Base-by-base conservation (phyloP, 2,329 filamentous ascomycete genomes). In the Neonectria faginata region DNA sequence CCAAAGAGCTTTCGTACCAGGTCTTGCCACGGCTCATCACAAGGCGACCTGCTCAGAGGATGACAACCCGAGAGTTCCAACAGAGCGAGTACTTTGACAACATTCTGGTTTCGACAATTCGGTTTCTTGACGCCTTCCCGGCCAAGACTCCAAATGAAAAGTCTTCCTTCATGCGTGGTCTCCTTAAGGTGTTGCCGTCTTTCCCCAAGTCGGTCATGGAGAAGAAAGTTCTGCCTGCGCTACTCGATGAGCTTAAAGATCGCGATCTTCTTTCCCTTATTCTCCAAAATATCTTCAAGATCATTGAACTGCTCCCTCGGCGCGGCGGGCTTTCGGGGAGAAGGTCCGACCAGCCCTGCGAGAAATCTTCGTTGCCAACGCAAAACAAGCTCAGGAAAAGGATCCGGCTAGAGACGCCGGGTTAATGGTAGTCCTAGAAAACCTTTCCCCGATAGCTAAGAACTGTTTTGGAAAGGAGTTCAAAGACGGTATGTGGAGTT, bases 81-180 rank as follows among this genome's bases (percentile, higher is more conserved):
- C 89, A 97, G 78, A 97, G 94, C 74, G 90, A 93, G 70, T 99
- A 97, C 77, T 99, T 99, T 76, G 94, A 99, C 79, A 99, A 98
- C 74, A 92, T 98, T 50, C 84, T 99, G 5, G 93, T 99, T 22
- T 97, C 94, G 0, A 97, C 96, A 0, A 97, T 99, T 67, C 92
- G 96, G 12, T 99, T 99, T 75, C 83, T 99, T 27, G 96, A 99
- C 73, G 88, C 90, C 0, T 88, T 99, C 64, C 95, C 96, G 0
- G 92, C 93, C 36, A 99, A 99, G 81, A 97, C 94, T 1, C 86
- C 92, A 0, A 92, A 89, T 67, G 96, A 99, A 75, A 99, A 99
- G 77, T 86, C 91, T 7, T 91, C 94, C 62, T 99, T 99, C 77
- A 88, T 99, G 86, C 89, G 93, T 59, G 96, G 96, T 0, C 83